Conservation (phyloP, 495 filamentous ascomycete genomes). For the Lasiosphaeriaceae sp. region DNA sequence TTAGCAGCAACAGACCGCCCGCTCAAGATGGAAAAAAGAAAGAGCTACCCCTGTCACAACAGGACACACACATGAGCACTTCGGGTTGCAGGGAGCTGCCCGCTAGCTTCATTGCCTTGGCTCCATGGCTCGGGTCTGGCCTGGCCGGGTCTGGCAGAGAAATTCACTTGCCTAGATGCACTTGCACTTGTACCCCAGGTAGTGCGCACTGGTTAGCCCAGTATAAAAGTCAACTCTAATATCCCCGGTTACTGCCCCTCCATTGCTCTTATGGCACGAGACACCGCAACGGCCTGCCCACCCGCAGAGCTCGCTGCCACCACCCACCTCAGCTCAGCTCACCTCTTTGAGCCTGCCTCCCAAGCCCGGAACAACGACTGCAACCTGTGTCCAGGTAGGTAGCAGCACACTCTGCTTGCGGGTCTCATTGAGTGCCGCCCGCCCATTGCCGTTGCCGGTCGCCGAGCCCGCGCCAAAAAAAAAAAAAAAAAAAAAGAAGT, state of each 20-base stretch:
- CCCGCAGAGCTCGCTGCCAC: constrained; percentile 33
- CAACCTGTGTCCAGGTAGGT: constrained; percentile 18
- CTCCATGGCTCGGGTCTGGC: constrained; percentile 20
- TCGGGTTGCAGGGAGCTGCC: constrained; percentile 26
- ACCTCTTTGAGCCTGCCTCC: constrained; percentile 4
- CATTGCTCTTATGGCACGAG: constrained; percentile 42
- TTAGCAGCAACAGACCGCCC: neutral
- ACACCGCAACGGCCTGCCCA: constrained; percentile 38
- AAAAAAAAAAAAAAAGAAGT: neutral
- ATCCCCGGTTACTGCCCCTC: constrained; percentile 36
- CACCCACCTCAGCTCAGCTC: neutral
- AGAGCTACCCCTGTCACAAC: constrained; percentile 12
- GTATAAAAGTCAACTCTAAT: constrained; percentile 45
- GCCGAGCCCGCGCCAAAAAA: neutral
- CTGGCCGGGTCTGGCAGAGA: constrained; percentile 18
- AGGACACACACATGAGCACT: constrained; percentile 2
- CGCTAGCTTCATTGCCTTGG: constrained; percentile 16
- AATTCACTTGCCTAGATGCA: neutral
- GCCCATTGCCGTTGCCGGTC: constrained; percentile 1
- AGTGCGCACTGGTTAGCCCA: constrained; percentile 5
- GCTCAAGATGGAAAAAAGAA: neutral
- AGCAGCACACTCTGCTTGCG: neutral
- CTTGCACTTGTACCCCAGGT: constrained; percentile 8
- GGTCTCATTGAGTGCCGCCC: neutral
- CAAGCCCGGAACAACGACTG: constrained; percentile 15